phyloP scores from a whole-genome alignment of 768 basidiomycete species.

The Wakefieldia striispora region DNA sequence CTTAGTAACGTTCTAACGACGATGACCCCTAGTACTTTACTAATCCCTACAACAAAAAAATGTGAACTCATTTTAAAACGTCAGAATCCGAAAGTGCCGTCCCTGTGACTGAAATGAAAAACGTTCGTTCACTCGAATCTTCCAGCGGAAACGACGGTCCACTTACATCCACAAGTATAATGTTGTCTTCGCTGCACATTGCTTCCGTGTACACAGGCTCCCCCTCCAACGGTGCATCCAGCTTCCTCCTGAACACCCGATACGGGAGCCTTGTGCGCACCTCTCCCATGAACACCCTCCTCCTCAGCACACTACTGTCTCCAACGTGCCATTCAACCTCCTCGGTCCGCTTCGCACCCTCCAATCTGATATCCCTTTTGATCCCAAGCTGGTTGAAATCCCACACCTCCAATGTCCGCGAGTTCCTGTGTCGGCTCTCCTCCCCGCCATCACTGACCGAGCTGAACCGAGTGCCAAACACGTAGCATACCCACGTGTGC shows the following conservation, averaged over 20 bases:
- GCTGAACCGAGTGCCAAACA: constrained; percentile 48
- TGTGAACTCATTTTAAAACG: constrained; percentile 16
- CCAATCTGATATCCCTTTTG: constrained; percentile 21
- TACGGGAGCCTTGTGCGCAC: constrained; percentile 49
- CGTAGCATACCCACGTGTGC: constrained; percentile 57
- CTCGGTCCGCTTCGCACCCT: constrained; percentile 5
- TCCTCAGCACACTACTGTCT: constrained; percentile 25
- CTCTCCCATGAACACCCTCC: constrained; percentile 39
- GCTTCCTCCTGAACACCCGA: constrained; percentile 32
- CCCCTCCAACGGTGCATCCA: constrained; percentile 11
- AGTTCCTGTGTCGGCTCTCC: constrained; percentile 5
- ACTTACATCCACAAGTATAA: constrained; percentile 51
- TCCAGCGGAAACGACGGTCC: neutral
- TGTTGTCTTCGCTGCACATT: constrained; percentile 57
- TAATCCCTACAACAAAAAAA: too few species aligned
- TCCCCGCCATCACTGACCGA: constrained; percentile 18
- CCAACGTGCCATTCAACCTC: constrained; percentile 24
- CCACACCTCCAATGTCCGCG: constrained; percentile 38
- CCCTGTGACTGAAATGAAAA: constrained; percentile 13
- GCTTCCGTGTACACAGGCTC: constrained; percentile 25
- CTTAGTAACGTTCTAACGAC: too few species aligned
- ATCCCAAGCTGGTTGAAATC: constrained; percentile 52
- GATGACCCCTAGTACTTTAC: too few species aligned
- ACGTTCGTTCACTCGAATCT: neutral
- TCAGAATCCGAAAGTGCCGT: constrained; percentile 29